Base-by-base conservation (phyloP, 768 basidiomycete species). In the Mycena capillaripes region DNA sequence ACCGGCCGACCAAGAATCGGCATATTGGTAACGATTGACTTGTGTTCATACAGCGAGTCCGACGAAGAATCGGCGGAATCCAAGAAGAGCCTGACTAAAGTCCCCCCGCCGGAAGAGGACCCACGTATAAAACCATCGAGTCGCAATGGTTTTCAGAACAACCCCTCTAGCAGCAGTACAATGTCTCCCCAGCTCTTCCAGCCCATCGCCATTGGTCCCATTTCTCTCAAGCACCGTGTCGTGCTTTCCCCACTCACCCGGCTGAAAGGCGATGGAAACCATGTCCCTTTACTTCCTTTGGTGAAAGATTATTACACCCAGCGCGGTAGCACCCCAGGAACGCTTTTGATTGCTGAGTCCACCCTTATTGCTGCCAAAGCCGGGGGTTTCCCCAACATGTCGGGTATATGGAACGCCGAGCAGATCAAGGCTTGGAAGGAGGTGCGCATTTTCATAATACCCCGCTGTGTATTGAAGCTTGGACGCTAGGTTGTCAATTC, bases 371-470 rank as follows among this genome's bases (percentile, higher is more conserved):
- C 77, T 57, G 78, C 29, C 23, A 66, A 73, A 36, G 78, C 79
- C 58, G 56, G 79, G 73, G 69, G 79, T 71, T 55, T 63, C 80
- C 60, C 71, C 2, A 61, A 61, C 70, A 79, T 82, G 4, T 88
- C 88, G 0, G 88, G 88, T 0, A 82, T 88, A 36, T 87, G 79
- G 75, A 81, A 77, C 4, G 75, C 80, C 3, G 83, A 82, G 27
- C 89, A 90, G 72, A 79, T 88, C 46, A 77, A 69, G 0, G 83
- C 75, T 0, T 89, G 88, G 89, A 86, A 85, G 70, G 72, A 76
- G 72, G 83, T 83, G 9, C 53, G 4, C 17, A 7, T 21, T 55
- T 16, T 32, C 16, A 48, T 14, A 9, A 48, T 25, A 14, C 2
- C 7, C 16, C 38, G 38, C 38, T 38, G 38, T 16, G 16, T 38